phyloP scores from a whole-genome alignment of 805 yeast genomes.

The Candida odintsovae region DNA sequence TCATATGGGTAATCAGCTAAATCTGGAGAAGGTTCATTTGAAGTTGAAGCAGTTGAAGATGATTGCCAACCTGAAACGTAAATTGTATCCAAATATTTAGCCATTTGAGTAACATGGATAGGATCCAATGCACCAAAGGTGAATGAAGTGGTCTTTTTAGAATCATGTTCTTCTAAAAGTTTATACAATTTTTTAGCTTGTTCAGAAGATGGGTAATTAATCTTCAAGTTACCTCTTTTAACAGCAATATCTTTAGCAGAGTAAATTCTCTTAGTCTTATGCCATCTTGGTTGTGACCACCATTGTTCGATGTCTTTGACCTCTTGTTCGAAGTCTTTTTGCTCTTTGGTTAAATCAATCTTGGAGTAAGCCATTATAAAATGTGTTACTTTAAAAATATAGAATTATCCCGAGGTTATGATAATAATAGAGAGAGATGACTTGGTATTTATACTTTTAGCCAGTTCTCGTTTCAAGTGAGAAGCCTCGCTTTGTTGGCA shows the following conservation, averaged over 20 bases:
- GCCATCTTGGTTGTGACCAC: slow-evolving; percentile 96
- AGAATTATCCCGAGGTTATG: not conserved
- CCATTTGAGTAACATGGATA: slow-evolving; percentile 94
- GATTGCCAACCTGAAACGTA: slow-evolving; percentile 99
- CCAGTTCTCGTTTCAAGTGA: not conserved
- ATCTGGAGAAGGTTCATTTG: slow-evolving; percentile 98
- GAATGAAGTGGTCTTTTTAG: slow-evolving; percentile 68
- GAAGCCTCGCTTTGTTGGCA: not conserved
- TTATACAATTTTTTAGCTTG: slow-evolving; percentile 80
- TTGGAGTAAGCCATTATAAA: slow-evolving; percentile 5
- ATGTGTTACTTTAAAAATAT: not conserved
- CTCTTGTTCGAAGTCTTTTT: slow-evolving; percentile 33
- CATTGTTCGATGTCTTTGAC: slow-evolving; percentile 72
- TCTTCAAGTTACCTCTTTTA: slow-evolving; percentile 77
- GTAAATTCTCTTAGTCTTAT: slow-evolving; percentile 79
- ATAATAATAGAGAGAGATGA: not conserved
- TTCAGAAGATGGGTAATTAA: slow-evolving; percentile 66
- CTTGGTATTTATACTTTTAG: slow-evolving; percentile 2
- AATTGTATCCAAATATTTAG: slow-evolving; percentile 85
- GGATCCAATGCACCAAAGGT: slow-evolving; percentile 97
- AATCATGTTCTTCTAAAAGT: slow-evolving; percentile 66
- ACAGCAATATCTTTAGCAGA: slow-evolving; percentile 82
- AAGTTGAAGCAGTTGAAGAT: slow-evolving; percentile 94
- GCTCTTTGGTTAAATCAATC: slow-evolving; percentile 18
- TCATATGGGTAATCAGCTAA: slow-evolving; percentile 98